Evolutionary conservation across 1,284 basidiomycete species (phyloP).

Genomic region (Meira nashicola): DNA sequence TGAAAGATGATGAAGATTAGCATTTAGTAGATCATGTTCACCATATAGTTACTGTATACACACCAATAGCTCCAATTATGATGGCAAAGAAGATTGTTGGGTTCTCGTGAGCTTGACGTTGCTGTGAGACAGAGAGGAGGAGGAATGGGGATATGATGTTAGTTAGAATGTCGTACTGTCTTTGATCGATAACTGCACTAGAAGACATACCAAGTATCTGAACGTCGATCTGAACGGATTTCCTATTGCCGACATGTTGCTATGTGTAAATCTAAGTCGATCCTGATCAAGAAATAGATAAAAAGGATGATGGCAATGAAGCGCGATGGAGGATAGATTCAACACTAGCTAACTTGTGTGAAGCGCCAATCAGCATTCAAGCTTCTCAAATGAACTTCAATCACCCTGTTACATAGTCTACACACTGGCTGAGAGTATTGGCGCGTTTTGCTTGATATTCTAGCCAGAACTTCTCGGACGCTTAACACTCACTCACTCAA

Average conservation of each 20-base stretch:
- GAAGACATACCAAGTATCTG: constrained; percentile 40
- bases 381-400: no score
- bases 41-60: constrained; percentile 10
- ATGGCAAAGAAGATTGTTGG: constrained; percentile 87
- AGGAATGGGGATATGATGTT: background rate
- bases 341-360: no score
- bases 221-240: constrained; percentile 40
- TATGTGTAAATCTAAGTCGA: background rate
- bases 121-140: constrained; percentile 52
- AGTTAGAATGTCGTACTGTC: background rate
- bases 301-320: no score
- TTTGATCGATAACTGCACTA: background rate
- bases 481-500: no score
- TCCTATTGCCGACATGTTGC: constrained; percentile 6
- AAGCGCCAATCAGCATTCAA: no score
- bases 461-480: no score
- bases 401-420: no score
- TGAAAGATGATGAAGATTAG: background rate
- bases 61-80: constrained; percentile 62
- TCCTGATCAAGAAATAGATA: background rate
- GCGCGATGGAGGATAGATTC: no score
- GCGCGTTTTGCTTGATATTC: no score
- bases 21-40: background rate
- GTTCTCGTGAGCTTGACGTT: constrained; percentile 81
- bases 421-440: no score